These are phyloP conservation scores for Dacryopinax primogenitus DNA, from an alignment of 768 basidiomycete species.

Conservation along the genomic window DNA sequence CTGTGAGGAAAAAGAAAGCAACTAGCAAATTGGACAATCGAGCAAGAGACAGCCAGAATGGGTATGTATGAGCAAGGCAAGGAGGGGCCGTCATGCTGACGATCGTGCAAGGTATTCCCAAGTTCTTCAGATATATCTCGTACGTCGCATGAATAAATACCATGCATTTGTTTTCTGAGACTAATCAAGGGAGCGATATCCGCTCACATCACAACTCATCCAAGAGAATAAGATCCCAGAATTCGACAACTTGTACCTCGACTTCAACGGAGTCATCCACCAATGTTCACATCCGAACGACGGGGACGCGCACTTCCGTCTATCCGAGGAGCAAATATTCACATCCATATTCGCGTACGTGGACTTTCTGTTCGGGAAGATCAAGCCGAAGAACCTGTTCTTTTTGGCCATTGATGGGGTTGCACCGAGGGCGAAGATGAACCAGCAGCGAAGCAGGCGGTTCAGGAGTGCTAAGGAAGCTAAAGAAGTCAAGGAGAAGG, in stretches of 20 bases:
- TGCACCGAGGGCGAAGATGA: conserved; percentile 97
- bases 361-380: conserved; percentile 90
- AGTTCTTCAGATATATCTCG: conserved; percentile 28
- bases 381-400: conserved; percentile 93
- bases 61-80: not conserved
- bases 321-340: conserved; percentile 95
- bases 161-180: not conserved
- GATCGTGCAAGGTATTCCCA: not conserved
- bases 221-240: conserved; percentile 98
- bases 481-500: conserved; percentile 74
- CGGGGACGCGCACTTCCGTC: conserved; percentile 85
- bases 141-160: conserved; percentile 10
- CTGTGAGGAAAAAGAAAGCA: not conserved
- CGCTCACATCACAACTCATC: conserved; percentile 92
- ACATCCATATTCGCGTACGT: conserved; percentile 95
- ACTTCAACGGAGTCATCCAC: conserved; percentile 90
- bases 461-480: conserved; percentile 93
- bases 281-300: conserved; percentile 96
- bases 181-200: conserved; percentile 74
- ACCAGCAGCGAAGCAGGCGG: conserved; percentile 86
- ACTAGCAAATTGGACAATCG: not conserved
- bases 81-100: not conserved
- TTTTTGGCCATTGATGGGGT: conserved; percentile 99
- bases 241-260: conserved; percentile 88
- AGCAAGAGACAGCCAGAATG: not conserved